phyloP scores from a whole-genome alignment of 345 rosid genomes.

The Gossypium longicalyx region DNA sequence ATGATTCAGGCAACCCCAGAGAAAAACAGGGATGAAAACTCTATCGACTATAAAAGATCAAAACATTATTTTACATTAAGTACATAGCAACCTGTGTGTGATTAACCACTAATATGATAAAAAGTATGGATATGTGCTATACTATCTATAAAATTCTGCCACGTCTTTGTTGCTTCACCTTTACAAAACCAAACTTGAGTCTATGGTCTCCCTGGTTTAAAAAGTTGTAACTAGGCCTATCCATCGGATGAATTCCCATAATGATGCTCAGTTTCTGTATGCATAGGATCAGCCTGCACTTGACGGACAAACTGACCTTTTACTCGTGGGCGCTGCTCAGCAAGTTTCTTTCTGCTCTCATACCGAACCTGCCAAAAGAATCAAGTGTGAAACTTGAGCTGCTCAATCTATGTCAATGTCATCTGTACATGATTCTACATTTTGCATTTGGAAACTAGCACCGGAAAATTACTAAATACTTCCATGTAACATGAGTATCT shows the following conservation, averaged over 20 bases:
- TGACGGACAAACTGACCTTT: conserved; percentile 79
- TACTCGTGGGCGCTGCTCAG: conserved; percentile 72
- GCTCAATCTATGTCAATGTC: not conserved
- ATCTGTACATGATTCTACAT: not conserved
- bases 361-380: conserved; percentile 54
- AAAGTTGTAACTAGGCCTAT: not conserved
- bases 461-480: not conserved
- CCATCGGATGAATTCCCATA: conserved; percentile 10
- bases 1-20: not conserved
- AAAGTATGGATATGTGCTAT: not conserved
- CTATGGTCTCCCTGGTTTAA: not conserved
- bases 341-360: conserved; percentile 68
- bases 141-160: not conserved
- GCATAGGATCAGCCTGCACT: conserved; percentile 21
- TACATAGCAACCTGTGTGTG: conserved; percentile 2
- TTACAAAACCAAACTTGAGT: not conserved
- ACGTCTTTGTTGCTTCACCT: not conserved
- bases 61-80: conserved; percentile 11
- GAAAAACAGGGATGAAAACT: conserved; percentile 16
- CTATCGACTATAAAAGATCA: not conserved
- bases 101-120: not conserved
- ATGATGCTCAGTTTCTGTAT: conserved; percentile 27
- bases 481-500: not conserved
- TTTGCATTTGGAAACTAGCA: not conserved
- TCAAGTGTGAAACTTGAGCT: not conserved